These are phyloP conservation scores for Colletotrichum gigasporum DNA, from an alignment of 2,329 filamentous ascomycete species.

Conservation along the genomic window DNA sequence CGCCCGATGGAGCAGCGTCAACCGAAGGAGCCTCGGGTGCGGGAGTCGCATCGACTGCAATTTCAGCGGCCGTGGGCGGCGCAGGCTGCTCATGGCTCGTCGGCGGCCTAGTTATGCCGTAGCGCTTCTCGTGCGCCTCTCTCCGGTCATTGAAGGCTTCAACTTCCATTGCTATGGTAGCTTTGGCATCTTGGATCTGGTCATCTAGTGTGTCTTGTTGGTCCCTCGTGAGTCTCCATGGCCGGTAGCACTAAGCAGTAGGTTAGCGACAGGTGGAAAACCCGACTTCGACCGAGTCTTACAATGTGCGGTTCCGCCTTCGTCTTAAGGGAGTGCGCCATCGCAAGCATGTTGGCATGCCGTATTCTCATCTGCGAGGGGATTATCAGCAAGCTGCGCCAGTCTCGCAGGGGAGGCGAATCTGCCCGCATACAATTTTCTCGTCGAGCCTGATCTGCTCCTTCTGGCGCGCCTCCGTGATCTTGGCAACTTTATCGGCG, in stretches of 20 bases:
- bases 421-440: conserved; percentile 69
- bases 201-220: conserved; percentile 77
- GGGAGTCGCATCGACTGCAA: conserved; percentile 38
- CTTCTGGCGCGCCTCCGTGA: conserved; percentile 67
- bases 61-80: conserved; percentile 41
- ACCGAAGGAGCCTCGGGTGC: conserved; percentile 48
- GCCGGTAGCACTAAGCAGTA: conserved; percentile 80
- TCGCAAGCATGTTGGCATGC: conserved; percentile 76
- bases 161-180: conserved; percentile 70
- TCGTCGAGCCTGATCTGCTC: conserved; percentile 82
- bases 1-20: conserved; percentile 42
- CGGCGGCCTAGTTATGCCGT: conserved; percentile 35
- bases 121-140: conserved; percentile 45
- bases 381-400: conserved; percentile 36
- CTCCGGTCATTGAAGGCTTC: conserved; percentile 67
- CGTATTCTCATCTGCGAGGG: conserved; percentile 73
- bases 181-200: conserved; percentile 74
- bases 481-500: conserved; percentile 70
- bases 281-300: conserved; percentile 46
- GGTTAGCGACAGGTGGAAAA: background rate
- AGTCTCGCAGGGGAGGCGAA: background rate
- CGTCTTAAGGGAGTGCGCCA: conserved; percentile 79
- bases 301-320: conserved; percentile 78
- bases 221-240: conserved; percentile 76
- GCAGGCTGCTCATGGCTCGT: conserved; percentile 41